phyloP scores from a whole-genome alignment of 306 rosid genomes.

The Vigna trinervia region DNA sequence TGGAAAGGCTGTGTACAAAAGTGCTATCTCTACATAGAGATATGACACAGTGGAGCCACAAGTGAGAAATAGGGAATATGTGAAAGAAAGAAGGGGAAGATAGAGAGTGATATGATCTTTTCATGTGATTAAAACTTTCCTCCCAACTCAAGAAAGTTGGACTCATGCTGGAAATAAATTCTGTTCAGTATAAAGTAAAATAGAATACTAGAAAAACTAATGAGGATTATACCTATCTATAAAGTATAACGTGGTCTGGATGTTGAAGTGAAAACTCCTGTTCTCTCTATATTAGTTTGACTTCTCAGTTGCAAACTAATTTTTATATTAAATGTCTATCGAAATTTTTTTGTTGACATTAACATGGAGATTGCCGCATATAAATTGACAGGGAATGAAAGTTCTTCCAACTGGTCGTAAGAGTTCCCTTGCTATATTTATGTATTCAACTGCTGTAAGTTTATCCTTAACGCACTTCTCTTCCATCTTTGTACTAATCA shows the following conservation, averaged over 20 bases:
- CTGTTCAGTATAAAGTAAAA: conserved; percentile 28
- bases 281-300: conserved; percentile 11
- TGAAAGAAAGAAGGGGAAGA: neutral
- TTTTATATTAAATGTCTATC: conserved; percentile 23
- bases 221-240: conserved; percentile 10
- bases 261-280: conserved; percentile 13
- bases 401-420: conserved; percentile 94
- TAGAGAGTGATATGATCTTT: too few species aligned
- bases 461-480: conserved; percentile 35
- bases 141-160: too few species aligned
- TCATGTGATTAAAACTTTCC: too few species aligned
- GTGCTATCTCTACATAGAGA: neutral
- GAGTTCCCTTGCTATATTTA: conserved; percentile 76
- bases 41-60: neutral
- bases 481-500: conserved; percentile 29
- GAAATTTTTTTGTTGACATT: conserved; percentile 25
- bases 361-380: conserved; percentile 44
- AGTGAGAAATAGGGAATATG: neutral
- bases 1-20: neutral
- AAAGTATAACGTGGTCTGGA: conserved; percentile 6
- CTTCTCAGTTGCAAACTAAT: conserved; percentile 24
- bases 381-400: conserved; percentile 82
- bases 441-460: conserved; percentile 80
- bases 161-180: neutral
- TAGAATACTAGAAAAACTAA: conserved; percentile 2